Percentiles rank a stretch among this genome's conserved stretches.
phyloP scores from a whole-genome alignment of 352 stramenopile genomes.

The Lagenidium giganteum region DNA sequence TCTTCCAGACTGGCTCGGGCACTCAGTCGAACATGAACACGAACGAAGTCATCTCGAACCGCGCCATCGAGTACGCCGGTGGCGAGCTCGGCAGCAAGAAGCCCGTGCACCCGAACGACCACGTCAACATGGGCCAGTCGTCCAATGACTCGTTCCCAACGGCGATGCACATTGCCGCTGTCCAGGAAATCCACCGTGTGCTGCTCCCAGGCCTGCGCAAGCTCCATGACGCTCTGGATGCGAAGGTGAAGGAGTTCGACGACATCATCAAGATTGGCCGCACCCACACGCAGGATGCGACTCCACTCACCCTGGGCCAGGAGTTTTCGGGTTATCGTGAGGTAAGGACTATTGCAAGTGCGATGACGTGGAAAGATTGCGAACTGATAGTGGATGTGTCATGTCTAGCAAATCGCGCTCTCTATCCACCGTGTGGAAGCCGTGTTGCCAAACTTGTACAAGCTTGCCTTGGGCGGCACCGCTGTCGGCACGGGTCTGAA shows the following conservation, averaged over 20 bases:
- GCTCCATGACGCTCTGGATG: conserved; percentile 79
- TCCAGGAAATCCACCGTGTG: conserved; percentile 81
- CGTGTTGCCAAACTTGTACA: conserved; percentile 83
- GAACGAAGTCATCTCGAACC: conserved; percentile 75
- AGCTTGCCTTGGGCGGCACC: conserved; percentile 93
- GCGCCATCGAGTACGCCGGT: conserved; percentile 50
- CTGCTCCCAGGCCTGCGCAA: conserved; percentile 69
- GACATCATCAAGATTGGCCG: conserved; percentile 97
- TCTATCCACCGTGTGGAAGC: conserved; percentile 84
- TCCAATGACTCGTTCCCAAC: conserved; percentile 97
- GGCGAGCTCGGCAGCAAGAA: conserved; percentile 47
- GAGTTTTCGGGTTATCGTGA: conserved; percentile 95
- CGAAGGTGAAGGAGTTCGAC: conserved; percentile 89
- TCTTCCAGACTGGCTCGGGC: conserved; percentile 71
- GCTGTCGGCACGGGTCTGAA: conserved; percentile 93
- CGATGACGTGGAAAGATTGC: not conserved
- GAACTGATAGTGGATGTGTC: not conserved
- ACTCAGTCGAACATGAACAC: conserved; percentile 80
- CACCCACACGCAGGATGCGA: conserved; percentile 95
- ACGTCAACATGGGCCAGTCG: conserved; percentile 97
- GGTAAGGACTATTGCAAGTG: not conserved
- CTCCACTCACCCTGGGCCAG: conserved; percentile 95
- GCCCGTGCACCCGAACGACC: conserved; percentile 93
- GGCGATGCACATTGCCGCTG: conserved; percentile 95
- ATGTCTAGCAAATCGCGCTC: conserved; percentile 85